phyloP scores from a whole-genome alignment of 176 grass and related monocot genomes.

The Lolium rigidum region DNA sequence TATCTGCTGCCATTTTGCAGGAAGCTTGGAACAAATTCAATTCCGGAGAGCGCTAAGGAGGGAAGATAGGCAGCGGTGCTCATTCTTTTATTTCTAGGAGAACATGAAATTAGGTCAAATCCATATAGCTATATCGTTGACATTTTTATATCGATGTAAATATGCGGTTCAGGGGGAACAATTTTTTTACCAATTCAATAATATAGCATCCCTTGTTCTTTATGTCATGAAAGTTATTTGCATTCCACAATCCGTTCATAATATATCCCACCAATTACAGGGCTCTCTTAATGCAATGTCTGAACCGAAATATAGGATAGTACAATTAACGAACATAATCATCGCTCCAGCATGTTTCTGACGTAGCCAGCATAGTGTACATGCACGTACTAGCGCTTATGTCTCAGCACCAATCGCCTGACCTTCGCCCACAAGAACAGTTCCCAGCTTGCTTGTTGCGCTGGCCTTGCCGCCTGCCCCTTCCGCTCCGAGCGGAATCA shows the following conservation, averaged over 20 bases:
- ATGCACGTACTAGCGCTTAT: not conserved
- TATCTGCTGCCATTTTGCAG: conserved; percentile 40
- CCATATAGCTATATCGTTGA: conserved; percentile 18
- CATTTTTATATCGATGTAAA: conserved; percentile 42
- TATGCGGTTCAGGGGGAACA: conserved; percentile 23
- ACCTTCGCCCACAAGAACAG: not conserved
- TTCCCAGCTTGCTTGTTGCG: not conserved
- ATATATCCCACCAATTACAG: not conserved
- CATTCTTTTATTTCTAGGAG: not conserved
- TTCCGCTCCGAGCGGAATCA: conserved; percentile 44
- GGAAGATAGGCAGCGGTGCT: not conserved
- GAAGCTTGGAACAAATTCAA: conserved; percentile 87
- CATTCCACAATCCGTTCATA: not conserved
- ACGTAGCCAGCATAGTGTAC: not conserved
- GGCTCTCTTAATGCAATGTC: not conserved
- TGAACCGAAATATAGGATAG: not conserved
- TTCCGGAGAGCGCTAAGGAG: conserved; percentile 55
- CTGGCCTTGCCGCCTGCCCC: not conserved
- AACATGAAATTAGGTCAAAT: conserved; percentile 33
- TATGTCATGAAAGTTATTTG: not conserved
- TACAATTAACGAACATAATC: not conserved
- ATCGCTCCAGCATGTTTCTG: not conserved
- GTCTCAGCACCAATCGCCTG: conserved; percentile 30
- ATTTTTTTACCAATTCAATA: conserved; percentile 24
- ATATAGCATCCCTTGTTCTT: conserved; percentile 11